Evolutionary conservation across 768 basidiomycete genomes (phyloP).

Genomic region (Tricholoma hemisulphureum): DNA sequence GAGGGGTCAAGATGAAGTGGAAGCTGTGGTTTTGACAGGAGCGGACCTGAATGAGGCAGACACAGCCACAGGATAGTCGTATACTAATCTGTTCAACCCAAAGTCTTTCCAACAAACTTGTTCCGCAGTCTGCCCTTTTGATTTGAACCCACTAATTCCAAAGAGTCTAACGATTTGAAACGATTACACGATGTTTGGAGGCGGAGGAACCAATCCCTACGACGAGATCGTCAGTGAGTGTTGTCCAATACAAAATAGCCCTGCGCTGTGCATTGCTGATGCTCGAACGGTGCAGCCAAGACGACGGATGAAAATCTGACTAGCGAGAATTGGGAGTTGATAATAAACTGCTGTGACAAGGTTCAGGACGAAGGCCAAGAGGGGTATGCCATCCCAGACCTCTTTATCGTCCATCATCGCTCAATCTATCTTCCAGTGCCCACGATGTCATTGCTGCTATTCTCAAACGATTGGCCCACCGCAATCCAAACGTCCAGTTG

Average conservation of each 20-base stretch:
- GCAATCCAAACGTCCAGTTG: slow-evolving; percentile 95
- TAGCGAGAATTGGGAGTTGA: slow-evolving; percentile 93
- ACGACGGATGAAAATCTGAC: slow-evolving; percentile 98
- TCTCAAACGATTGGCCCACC: slow-evolving; percentile 87
- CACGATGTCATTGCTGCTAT: slow-evolving; percentile 81
- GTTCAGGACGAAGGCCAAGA: slow-evolving; percentile 84
- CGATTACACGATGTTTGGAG: slow-evolving; percentile 61
- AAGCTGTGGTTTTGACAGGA: not conserved
- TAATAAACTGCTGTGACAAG: slow-evolving; percentile 94
- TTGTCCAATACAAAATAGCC: not conserved
- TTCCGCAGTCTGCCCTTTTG: not conserved
- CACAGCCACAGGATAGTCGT: slow-evolving; percentile 33
- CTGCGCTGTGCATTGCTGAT: not conserved
- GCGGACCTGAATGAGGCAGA: slow-evolving; percentile 17
- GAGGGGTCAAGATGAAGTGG: slow-evolving; percentile 4
- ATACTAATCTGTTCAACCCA: not conserved
- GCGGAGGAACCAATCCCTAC: slow-evolving; percentile 69
- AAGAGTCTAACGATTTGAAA: slow-evolving; percentile 6
- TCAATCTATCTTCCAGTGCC: slow-evolving; percentile 55
- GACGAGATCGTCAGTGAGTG: slow-evolving; percentile 89
- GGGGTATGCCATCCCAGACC: slow-evolving; percentile 54
- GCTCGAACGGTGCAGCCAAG: slow-evolving; percentile 54
- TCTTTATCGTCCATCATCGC: slow-evolving; percentile 1
- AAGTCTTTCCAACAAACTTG: slow-evolving; percentile 8
- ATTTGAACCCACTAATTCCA: not conserved